Evolutionary conservation across 2,329 filamentous ascomycete species (phyloP), one percentile per base, ranked within the genome.

Genomic region (Fusarium duplospermum): DNA sequence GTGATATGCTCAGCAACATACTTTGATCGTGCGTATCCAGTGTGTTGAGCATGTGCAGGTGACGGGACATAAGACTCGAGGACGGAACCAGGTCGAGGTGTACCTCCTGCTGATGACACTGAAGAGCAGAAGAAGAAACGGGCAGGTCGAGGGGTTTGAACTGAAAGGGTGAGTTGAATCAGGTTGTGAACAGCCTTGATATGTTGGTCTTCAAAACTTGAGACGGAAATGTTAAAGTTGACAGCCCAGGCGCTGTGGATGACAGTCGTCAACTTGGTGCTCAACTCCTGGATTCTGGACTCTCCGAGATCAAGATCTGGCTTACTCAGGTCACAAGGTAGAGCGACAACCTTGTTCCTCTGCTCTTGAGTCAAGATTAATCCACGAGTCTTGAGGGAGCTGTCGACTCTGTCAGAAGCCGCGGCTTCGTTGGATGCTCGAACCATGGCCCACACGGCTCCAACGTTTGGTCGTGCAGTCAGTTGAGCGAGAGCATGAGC

Each of bases 401-500:
- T 71, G 6, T 68, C 42, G 0, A 78, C n/a, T 50, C 76, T 66
- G 1, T 70, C 52, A 0, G 58, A 66, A 0, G 77, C 77, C 0
- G 58, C 66, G 0, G 54, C 47, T 3, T 70, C 67, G 20, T 59
- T 65, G 0, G 68, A 14, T 1, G 76, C 76, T 11, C 76, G 70
- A 14, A 77, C 69, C 5, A 78, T 31, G 5, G 72, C 68, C 82
- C 85, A 89, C 0, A 90, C 83, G 4, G 81, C 80, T 33, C 83
- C 83, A n/a, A 93, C 85, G 40, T 90, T 89, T 7, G 88, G 86
- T 31, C 88, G 84, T 1, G 88, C 85, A 4, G 89, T 88, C 2
- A 93, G 84, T 16, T 91, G 86, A 0, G 88, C 86, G 3, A 91
- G 83, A 0, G 91, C 81, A 61, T 91, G 89, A 0, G 89, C 87